Evolutionary conservation across 352 stramenopile genomes (phyloP), one percentile per base, ranked within the genome.

Genomic region (Pythium pyrilobum): DNA sequence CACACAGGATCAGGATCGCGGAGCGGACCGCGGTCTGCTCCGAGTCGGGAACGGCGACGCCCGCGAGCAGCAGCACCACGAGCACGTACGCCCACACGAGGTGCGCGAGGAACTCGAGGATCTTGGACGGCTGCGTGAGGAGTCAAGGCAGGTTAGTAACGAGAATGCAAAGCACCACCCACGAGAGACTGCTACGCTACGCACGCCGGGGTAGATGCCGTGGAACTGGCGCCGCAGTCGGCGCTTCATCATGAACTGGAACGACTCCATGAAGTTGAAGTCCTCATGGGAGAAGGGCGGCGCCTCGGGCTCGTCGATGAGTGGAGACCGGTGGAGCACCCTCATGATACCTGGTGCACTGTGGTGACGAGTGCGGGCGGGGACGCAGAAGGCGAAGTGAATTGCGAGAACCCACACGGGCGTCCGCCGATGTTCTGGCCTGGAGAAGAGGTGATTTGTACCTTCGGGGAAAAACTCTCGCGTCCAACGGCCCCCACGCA

Each of bases 141-240:
- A 13, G 24, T 28, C 5, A 34, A 36, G 38, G 27, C 25, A 43
- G 23, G 13, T 34, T 4, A 21, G 20, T 18, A 16, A 37, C 18
- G 11, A 27, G 13, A 31, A 13, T 28, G 27, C 5, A 39, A 21
- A 41, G n/a, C 4, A 28, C 31, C n/a, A n/a, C n/a, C n/a, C n/a
- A n/a, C n/a, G n/a, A n/a, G n/a, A n/a, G n/a, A n/a, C n/a, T n/a
- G 24, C 12, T 28, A 6, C 15, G 4, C 7, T 16, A 46, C 44
- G 33, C 18, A 52, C 52, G 6, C 42, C 52, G 2, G 44, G 52
- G 47, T 75, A 75, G 11, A 75, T 50, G 39, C 67, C 67, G 39
- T 66, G 50, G 52, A 70, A 75, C 21, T 64, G 59, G 0, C 67
- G 59, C 20, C 71, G 55, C 21, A 75, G 63, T 11, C 67, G 64